Evolutionary conservation across 2,329 filamentous ascomycete species (phyloP), one percentile per base, ranked within the genome.

Genomic region (Talaromyces rugulosus): DNA sequence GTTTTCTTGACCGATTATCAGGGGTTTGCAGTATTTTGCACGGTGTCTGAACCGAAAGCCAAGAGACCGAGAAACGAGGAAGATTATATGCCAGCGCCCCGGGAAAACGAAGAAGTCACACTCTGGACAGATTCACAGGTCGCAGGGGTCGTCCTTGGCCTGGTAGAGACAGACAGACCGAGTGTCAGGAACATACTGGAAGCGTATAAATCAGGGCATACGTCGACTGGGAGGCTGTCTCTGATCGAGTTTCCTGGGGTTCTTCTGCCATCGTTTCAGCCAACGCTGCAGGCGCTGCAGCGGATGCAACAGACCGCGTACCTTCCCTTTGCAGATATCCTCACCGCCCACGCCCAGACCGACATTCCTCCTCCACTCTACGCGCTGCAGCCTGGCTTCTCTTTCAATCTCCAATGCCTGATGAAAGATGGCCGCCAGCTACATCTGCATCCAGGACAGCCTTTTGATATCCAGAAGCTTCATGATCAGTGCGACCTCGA

Each of bases 221-320:
- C 70, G 72, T 14, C 71, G 67, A 66, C 62, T 63, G 9, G 62
- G 5, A 11, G 62, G 5, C 53, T 74, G 4, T 68, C 69, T 3
- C 75, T 89, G 0, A 78, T 89, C 1, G 87, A 89, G 64, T 88
- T 89, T 61, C 87, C 86, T 0, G 83, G 83, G 0, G 75, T 89
- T 4, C 71, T 89, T 2, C 74, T 87, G 2, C 80, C 82, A 0
- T 80, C 86, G 0, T 89, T 89, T 65, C 73, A 80, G 30, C 83
- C 84, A 30, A 87, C 83, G 0, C 75, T 89, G 0, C 71, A 77
- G 51, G 82, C 82, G 0, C 73, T 89, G 2, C 84, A 89, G 67
- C 69, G 72, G 0, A 84, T 87, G 75, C 79, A 77, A 9, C 66
- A 67, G 12, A 73, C 64, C 16, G 71, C 72, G 0, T 67, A 78